Percentiles rank a stretch among this genome's conserved stretches.
Conservation (phyloP, 192 early-diverging fungal genomes). For the Entrophospora sp. region DNA sequence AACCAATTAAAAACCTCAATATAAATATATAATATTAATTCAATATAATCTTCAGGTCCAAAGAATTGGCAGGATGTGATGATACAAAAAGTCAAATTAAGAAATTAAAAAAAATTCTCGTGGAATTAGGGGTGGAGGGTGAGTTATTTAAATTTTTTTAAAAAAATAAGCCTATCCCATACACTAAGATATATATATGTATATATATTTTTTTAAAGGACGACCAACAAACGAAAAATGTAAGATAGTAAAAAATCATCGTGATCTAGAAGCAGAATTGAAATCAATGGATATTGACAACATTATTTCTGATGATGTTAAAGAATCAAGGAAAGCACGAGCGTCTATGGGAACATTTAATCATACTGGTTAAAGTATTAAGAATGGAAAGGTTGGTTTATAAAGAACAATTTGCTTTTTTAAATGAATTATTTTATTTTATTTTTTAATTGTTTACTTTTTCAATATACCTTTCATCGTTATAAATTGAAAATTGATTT, state of each 20-base stretch:
- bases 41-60: neutral
- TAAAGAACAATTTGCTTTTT: too few relatives aligned
- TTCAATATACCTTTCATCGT: too few relatives aligned
- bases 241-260: neutral
- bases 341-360: slow-evolving; percentile 8
- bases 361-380: neutral
- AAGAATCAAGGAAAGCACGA: neutral
- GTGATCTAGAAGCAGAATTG: slow-evolving; percentile 10
- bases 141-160: neutral
- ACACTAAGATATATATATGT: too few relatives aligned
- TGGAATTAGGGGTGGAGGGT: slow-evolving; percentile 3
- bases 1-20: neutral
- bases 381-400: too few relatives aligned
- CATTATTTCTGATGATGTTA: slow-evolving; percentile 7
- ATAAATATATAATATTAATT: neutral
- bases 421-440: too few relatives aligned
- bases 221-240: slow-evolving; percentile 11
- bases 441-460: too few relatives aligned
- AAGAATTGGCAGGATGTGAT: neutral
- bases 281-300: slow-evolving; percentile 7
- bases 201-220: neutral
- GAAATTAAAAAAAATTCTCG: neutral
- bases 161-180: neutral
- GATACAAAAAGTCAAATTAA: neutral
- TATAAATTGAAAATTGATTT: too few relatives aligned